These are phyloP conservation scores for Neoarthrinium moseri DNA, from an alignment of 2,329 filamentous ascomycete genomes.

Conservation along the genomic window DNA sequence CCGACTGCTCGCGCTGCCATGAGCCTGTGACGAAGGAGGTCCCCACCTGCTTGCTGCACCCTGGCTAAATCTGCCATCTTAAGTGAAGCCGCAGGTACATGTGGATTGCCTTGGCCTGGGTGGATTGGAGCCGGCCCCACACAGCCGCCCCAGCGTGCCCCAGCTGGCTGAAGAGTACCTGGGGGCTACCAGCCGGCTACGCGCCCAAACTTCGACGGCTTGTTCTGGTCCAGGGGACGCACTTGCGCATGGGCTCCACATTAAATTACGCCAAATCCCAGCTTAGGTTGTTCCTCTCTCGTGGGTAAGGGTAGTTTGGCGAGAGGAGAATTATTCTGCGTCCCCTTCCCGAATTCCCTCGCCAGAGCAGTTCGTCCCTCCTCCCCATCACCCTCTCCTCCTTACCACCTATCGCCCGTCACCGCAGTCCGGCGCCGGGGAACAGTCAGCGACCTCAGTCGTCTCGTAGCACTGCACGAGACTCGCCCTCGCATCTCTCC, in stretches of 20 bases:
- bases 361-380: conserved; percentile 10
- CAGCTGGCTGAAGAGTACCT: not conserved
- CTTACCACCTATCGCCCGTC: not conserved
- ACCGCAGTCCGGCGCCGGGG: not conserved
- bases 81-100: conserved; percentile 7
- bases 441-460: not conserved
- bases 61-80: conserved; percentile 12
- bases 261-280: conserved; percentile 10
- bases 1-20: no score
- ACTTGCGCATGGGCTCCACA: conserved; percentile 11
- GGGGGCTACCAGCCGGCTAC: not conserved
- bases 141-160: not conserved
- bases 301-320: conserved; percentile 14
- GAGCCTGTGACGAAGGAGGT: no score
- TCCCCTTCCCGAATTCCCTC: conserved; percentile 12
- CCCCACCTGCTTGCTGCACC: no score
- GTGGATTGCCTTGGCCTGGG: not conserved
- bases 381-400: conserved; percentile 1
- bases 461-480: no score
- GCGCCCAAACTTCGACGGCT: not conserved
- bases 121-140: conserved; percentile 6
- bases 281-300: conserved; percentile 10
- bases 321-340: conserved; percentile 10
- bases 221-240: conserved; percentile 7
- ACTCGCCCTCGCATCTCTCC: no score